Evolutionary conservation across 2,329 filamentous ascomycete genomes (phyloP).

Genomic region (Diaporthe amygdali): DNA sequence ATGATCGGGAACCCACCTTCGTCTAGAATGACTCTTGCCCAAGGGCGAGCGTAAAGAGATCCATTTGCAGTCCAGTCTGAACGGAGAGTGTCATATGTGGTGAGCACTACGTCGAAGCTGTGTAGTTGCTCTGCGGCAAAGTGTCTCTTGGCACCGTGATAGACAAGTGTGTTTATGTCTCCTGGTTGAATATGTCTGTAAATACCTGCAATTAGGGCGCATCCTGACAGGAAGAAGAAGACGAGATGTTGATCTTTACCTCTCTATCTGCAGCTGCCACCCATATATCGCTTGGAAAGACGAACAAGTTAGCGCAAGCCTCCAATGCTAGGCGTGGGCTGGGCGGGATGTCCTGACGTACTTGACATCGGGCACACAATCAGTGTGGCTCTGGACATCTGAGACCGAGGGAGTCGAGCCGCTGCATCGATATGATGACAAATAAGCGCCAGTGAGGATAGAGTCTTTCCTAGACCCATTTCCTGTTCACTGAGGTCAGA

Average conservation of each 20-base stretch:
- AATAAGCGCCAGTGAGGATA: slow-evolving; percentile 36
- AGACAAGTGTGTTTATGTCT: slow-evolving; percentile 20
- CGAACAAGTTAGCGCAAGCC: slow-evolving; percentile 13
- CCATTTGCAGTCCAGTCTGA: slow-evolving; percentile 29
- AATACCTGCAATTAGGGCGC: not conserved
- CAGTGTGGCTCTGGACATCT: slow-evolving; percentile 28
- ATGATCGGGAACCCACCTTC: slow-evolving; percentile 37
- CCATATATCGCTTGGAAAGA: slow-evolving; percentile 29
- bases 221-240: not conserved
- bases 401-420: slow-evolving; percentile 1
- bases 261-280: slow-evolving; percentile 34
- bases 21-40: slow-evolving; percentile 43
- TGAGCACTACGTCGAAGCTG: slow-evolving; percentile 36
- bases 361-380: slow-evolving; percentile 30
- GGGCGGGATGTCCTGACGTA: slow-evolving; percentile 4
- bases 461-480: slow-evolving; percentile 42
- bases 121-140: slow-evolving; percentile 18
- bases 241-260: slow-evolving; percentile 25
- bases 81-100: slow-evolving; percentile 37
- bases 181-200: slow-evolving; percentile 30
- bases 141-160: slow-evolving; percentile 31
- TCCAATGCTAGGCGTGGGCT: not conserved
- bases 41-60: slow-evolving; percentile 27
- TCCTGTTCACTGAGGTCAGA: slow-evolving; percentile 31
- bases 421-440: slow-evolving; percentile 30